Conservation (phyloP, 371 early-diverging fungal species). For the Mortierella polycephala region DNA sequence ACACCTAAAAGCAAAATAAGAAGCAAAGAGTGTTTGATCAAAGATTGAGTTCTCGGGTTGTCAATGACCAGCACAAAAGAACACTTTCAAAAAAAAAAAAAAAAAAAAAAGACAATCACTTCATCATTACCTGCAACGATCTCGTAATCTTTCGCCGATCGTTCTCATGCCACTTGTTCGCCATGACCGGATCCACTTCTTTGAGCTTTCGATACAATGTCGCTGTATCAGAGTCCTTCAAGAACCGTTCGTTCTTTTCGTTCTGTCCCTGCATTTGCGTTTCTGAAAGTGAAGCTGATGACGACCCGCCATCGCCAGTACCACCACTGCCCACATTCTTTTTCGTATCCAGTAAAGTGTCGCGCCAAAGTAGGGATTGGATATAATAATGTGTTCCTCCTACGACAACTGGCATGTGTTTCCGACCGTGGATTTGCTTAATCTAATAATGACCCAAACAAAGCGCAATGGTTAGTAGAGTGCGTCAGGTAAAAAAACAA, state of each 20-base stretch:
- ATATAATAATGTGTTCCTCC: constrained; percentile 98
- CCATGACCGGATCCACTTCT: constrained; percentile 88
- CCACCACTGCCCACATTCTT: constrained; percentile 24
- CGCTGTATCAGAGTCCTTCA: constrained; percentile 55
- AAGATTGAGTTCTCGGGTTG: too few relatives aligned
- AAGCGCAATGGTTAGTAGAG: neutral
- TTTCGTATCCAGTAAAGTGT: constrained; percentile 65
- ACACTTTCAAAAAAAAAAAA: too few relatives aligned
- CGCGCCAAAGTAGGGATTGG: constrained; percentile 86
- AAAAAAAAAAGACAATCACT: too few relatives aligned
- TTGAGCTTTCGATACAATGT: constrained; percentile 70
- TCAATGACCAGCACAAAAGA: too few relatives aligned
- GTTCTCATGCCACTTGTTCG: constrained; percentile 91
- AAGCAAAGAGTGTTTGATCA: neutral
- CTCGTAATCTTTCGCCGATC: constrained; percentile 89
- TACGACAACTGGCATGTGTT: constrained; percentile 86
- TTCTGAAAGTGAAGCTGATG: constrained; percentile 6
- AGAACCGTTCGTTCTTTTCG: constrained; percentile 47
- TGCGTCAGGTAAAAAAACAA: neutral
- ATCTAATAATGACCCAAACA: constrained; percentile 64
- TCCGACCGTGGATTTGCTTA: constrained; percentile 71
- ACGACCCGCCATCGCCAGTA: too few relatives aligned
- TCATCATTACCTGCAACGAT: constrained; percentile 73
- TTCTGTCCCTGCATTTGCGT: constrained; percentile 20
- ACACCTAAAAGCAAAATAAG: constrained; percentile 62